Percentiles rank a stretch among this genome's conserved stretches.
Evolutionary conservation across 2,329 filamentous ascomycete genomes (phyloP).

Genomic region (Colletotrichum sojae): DNA sequence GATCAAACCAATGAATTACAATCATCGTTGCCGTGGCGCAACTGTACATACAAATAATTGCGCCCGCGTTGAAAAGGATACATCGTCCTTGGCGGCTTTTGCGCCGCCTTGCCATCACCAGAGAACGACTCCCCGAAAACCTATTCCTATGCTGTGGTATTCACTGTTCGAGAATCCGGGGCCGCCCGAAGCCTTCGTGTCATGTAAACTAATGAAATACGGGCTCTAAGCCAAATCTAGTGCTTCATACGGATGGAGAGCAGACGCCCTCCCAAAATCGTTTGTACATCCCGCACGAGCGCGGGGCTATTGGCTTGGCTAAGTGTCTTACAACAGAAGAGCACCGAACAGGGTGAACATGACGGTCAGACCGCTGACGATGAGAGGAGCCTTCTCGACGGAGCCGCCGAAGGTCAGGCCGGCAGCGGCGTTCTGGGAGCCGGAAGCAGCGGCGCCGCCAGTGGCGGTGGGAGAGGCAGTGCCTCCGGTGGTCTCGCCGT

Average conservation of each 20-base stretch:
- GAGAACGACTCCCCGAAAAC: background rate
- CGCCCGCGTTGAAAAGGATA: conserved; percentile 25
- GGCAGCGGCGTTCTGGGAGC: conserved; percentile 51
- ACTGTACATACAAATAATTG: conserved; percentile 27
- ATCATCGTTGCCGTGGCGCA: conserved; percentile 19
- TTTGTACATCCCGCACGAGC: conserved; percentile 38
- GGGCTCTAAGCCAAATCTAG: conserved; percentile 29
- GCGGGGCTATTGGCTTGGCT: conserved; percentile 9
- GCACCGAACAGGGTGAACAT: conserved; percentile 57
- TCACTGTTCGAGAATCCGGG: conserved; percentile 23
- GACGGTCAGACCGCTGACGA: conserved; percentile 52
- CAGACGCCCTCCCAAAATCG: conserved; percentile 23
- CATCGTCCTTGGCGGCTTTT: background rate
- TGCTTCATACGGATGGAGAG: conserved; percentile 30
- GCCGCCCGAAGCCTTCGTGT: conserved; percentile 22
- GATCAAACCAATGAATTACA: conserved; percentile 30
- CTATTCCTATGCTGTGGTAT: conserved; percentile 5
- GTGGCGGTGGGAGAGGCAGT: conserved; percentile 54
- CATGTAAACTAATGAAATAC: conserved; percentile 27
- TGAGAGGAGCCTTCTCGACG: conserved; percentile 48
- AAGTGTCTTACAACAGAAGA: conserved; percentile 53
- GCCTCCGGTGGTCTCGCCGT: conserved; percentile 61
- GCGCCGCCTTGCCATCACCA: background rate
- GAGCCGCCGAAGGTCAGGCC: conserved; percentile 44
- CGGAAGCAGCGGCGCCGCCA: conserved; percentile 52